Base-by-base conservation (phyloP, 2,329 filamentous ascomycete genomes). In the Pseudogymnoascus sp. region DNA sequence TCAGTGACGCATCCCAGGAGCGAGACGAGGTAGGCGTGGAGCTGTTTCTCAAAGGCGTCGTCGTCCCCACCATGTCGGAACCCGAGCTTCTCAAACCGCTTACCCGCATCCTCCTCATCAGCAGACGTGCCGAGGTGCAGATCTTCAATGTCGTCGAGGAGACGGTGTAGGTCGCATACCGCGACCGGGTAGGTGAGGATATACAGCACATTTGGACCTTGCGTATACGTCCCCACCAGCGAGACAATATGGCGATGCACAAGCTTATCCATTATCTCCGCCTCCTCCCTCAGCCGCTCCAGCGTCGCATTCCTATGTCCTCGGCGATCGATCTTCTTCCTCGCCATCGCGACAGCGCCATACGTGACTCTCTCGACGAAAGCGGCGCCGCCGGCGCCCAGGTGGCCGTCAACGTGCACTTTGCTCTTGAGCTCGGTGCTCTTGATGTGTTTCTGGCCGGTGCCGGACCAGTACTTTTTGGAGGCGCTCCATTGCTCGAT, bases 181-280 rank as follows among this genome's bases (percentile, higher is more conserved):
- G 79, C 80, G 25, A 77, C 79, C 10, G 79, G 80, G 76, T 79
- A 81, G 31, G 80, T 74, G 43, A 81, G 73, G 10, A 82, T 70
- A 63, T 77, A 81, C 4, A 82, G 69, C 63, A 79, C 73, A 64
- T 76, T 74, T 8, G 69, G 71, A 23, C 74, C 74, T 5, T 75
- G 72, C 43, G 77, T 77, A 67, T 82, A 82, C 1, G 79, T 78
- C 1, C 79, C 79, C 16, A 81, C 76, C 21, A 81, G 70, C 68
- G 76, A 79, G 64, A 81, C 75, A 57, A 82, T 78, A 68, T 81
- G 80, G 54, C 77, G 76, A 66, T 82, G 80, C 43, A 77, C 75
- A 7, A 82, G 73, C 65, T 76, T 76, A 65, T 79, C 77, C 79
- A 81, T 81, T 4, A 78, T 78, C 65, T 79, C 71, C 28, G 78